phyloP scores from a whole-genome alignment of 768 basidiomycete species.

The Phanerochaete sordida region DNA sequence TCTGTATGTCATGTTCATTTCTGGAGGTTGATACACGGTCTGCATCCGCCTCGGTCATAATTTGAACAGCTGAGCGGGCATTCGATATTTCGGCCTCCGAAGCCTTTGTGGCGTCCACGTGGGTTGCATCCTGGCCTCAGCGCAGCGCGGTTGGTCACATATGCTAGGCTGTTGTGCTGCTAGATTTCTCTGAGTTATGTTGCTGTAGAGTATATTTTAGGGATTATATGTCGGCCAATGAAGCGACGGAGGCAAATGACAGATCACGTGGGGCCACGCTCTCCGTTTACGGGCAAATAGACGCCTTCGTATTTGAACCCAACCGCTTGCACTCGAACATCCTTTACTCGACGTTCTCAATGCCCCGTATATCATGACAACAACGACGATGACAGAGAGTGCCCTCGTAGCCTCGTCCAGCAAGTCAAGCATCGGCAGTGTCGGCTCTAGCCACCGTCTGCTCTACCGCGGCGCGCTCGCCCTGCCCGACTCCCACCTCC shows the following conservation, averaged over 20 bases:
- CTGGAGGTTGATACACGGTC: too few relatives aligned
- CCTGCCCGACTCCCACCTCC: conserved; percentile 66
- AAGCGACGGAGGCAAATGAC: too few relatives aligned
- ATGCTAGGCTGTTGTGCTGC: too few relatives aligned
- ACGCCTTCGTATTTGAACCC: not conserved
- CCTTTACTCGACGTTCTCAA: not conserved
- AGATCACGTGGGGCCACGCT: not conserved
- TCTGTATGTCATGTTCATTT: too few relatives aligned
- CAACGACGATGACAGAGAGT: not conserved
- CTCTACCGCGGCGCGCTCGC: conserved; percentile 76
- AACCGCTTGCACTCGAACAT: not conserved
- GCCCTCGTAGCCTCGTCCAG: not conserved
- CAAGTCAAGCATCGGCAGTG: not conserved
- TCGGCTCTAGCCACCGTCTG: conserved; percentile 41
- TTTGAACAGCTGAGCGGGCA: too few relatives aligned
- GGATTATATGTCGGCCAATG: too few relatives aligned
- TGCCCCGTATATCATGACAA: not conserved
- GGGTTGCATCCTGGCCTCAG: not conserved
- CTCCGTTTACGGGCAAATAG: not conserved
- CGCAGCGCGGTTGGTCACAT: too few relatives aligned
- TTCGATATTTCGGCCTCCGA: not conserved
- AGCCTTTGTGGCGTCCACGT: conserved; percentile 3
- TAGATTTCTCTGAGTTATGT: too few relatives aligned
- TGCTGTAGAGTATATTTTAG: too few relatives aligned
- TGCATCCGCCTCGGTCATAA: too few relatives aligned